phyloP scores from a whole-genome alignment of 148 eudicot species.

The Camellia granthamiana region DNA sequence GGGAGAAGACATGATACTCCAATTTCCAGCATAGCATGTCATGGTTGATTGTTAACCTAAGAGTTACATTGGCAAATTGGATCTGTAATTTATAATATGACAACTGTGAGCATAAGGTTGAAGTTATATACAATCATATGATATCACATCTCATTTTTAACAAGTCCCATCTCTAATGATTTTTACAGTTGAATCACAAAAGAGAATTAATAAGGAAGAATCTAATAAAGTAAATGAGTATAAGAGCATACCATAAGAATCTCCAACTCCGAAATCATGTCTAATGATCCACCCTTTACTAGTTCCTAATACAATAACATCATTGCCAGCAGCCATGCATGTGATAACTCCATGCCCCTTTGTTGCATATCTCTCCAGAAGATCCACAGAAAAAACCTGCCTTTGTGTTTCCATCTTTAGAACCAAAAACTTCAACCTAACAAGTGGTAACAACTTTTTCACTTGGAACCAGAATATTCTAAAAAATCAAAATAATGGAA shows the following conservation, averaged over 20 bases:
- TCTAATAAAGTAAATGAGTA: not conserved
- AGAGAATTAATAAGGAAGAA: not conserved
- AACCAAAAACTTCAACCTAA: constrained; percentile 13
- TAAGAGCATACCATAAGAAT: constrained; percentile 59
- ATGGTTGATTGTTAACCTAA: no score
- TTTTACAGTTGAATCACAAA: not conserved
- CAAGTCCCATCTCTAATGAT: not conserved
- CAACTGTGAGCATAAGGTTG: no score
- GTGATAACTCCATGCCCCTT: constrained; percentile 87
- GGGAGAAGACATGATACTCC: no score
- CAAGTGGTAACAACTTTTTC: not conserved
- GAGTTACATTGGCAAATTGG: no score
- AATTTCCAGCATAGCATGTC: no score
- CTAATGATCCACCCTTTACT: constrained; percentile 91
- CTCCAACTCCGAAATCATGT: constrained; percentile 82
- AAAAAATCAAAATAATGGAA: not conserved
- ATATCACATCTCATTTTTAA: not conserved
- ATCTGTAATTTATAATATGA: no score
- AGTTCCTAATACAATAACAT: constrained; percentile 82
- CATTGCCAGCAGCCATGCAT: constrained; percentile 96
- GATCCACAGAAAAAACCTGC: constrained; percentile 82
- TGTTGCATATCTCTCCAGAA: constrained; percentile 79
- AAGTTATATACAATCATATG: not conserved
- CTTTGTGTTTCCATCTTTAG: constrained; percentile 50
- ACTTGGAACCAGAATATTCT: not conserved